phyloP scores from a whole-genome alignment of 495 filamentous ascomycete genomes.

The Lophiostoma macrostomum region DNA sequence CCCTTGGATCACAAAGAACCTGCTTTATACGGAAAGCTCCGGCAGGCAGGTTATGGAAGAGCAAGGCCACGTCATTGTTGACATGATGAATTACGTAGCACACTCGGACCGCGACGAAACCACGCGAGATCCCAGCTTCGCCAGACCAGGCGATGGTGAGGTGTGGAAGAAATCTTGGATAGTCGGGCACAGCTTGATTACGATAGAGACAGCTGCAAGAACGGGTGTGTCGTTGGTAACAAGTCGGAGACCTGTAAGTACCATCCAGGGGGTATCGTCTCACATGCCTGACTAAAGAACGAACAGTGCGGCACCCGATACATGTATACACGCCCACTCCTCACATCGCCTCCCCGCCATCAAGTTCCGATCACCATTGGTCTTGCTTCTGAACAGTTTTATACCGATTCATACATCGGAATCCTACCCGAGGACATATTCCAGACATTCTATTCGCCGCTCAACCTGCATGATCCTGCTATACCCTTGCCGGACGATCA shows the following conservation, averaged over 20 bases:
- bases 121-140: conserved; percentile 62
- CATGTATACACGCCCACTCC: conserved; percentile 68
- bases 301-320: conserved; percentile 73
- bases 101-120: conserved; percentile 80
- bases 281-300: no score
- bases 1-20: conserved; percentile 85
- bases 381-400: conserved; percentile 44
- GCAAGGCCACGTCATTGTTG: conserved; percentile 87
- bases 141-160: conserved; percentile 59
- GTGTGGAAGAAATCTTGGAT: conserved; percentile 78
- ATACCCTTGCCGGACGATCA: conserved; percentile 83
- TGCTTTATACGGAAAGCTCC: conserved; percentile 69
- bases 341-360: conserved; percentile 63
- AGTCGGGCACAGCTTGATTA: conserved; percentile 80
- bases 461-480: conserved; percentile 19
- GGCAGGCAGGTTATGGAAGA: conserved; percentile 79
- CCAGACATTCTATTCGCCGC: conserved; percentile 71
- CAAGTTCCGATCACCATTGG: conserved; percentile 56
- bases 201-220: conserved; percentile 72
- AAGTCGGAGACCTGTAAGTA: conserved; percentile 63
- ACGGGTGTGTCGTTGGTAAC: conserved; percentile 77
- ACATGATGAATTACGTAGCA: conserved; percentile 90
- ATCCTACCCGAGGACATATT: conserved; percentile 81
- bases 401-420: conserved; percentile 45
- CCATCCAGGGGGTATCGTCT: no score